Percentiles rank a stretch among this genome's conserved stretches.
Evolutionary conservation across 352 stramenopile species (phyloP).

Genomic region (Halophytophthora polymorphica): DNA sequence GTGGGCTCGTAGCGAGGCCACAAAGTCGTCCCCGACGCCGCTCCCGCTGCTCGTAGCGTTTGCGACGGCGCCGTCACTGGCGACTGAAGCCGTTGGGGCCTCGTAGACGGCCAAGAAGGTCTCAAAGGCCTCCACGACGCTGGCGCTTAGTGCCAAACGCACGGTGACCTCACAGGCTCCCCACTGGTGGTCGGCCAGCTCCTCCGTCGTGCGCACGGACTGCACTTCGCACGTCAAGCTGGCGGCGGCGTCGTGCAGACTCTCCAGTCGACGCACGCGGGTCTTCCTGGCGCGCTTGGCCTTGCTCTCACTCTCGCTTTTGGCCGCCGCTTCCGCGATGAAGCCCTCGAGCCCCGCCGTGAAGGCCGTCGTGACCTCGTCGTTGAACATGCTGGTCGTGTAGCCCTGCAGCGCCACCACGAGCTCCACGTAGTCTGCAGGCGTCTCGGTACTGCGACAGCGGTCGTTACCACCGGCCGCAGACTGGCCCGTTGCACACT

Average conservation of each 20-base stretch:
- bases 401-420: constrained; percentile 45
- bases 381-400: constrained; percentile 43
- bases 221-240: constrained; percentile 33
- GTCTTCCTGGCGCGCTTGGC: not conserved
- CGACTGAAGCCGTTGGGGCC: not conserved
- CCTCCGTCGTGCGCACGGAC: constrained; percentile 22
- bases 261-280: not conserved
- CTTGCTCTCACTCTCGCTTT: not conserved
- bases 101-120: constrained; percentile 40
- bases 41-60: not conserved
- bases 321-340: constrained; percentile 18
- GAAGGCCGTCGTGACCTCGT: constrained; percentile 28
- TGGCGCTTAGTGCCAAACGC: constrained; percentile 37
- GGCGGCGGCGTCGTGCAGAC: not conserved
- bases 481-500: constrained; percentile 20
- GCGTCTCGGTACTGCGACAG: constrained; percentile 20
- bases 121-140: constrained; percentile 28
- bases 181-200: constrained; percentile 35
- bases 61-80: constrained; percentile 1
- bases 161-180: constrained; percentile 30
- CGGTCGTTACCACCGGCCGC: constrained; percentile 29
- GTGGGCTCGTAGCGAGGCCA: constrained; percentile 23
- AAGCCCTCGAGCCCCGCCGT: constrained; percentile 29
- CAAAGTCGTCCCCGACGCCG: constrained; percentile 16
- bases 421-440: constrained; percentile 34